A percentile compares a stretch with the other conserved stretches of the same genome.
Evolutionary conservation across 495 filamentous ascomycete species (phyloP).

Genomic region (Trichocladium uniseriatum): DNA sequence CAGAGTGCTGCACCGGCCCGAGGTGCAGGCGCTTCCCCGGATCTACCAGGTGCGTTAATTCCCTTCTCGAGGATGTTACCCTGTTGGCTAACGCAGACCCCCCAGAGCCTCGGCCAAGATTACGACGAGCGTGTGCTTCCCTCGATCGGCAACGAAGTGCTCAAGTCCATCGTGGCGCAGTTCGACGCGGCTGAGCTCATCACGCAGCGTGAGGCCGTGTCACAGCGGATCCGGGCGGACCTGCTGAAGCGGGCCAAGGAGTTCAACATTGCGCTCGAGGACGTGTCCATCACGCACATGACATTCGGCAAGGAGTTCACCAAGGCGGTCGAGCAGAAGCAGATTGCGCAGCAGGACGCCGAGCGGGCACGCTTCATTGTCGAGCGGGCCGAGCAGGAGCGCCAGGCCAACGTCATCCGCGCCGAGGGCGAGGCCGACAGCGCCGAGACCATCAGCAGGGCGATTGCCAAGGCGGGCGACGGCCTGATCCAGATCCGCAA

Average conservation of each 20-base stretch:
- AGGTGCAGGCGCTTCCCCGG: constrained; percentile 83
- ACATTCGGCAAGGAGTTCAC: constrained; percentile 99
- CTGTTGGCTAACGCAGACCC: neutral
- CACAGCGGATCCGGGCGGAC: constrained; percentile 88
- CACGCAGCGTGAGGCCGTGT: constrained; percentile 95
- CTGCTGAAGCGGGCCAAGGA: constrained; percentile 91
- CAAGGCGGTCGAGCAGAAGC: constrained; percentile 97
- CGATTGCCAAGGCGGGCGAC: constrained; percentile 85
- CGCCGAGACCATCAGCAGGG: constrained; percentile 86
- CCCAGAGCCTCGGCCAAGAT: constrained; percentile 72
- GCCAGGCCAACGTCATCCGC: constrained; percentile 95
- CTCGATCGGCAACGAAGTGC: constrained; percentile 99
- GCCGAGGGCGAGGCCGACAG: constrained; percentile 96
- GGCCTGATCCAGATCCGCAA: constrained; percentile 90
- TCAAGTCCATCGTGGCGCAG: constrained; percentile 97
- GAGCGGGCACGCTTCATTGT: constrained; percentile 96
- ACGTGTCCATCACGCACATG: constrained; percentile 99
- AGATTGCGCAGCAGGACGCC: constrained; percentile 98
- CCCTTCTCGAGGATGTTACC: no score
- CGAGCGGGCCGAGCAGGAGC: constrained; percentile 97
- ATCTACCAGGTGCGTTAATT: constrained; percentile 93
- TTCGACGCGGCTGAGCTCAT: constrained; percentile 99
- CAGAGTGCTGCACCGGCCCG: constrained; percentile 87
- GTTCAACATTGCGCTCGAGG: constrained; percentile 98
- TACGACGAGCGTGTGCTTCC: constrained; percentile 99